Conservation (phyloP, 2,329 filamentous ascomycete genomes). For the Macrophomina phaseolina region DNA sequence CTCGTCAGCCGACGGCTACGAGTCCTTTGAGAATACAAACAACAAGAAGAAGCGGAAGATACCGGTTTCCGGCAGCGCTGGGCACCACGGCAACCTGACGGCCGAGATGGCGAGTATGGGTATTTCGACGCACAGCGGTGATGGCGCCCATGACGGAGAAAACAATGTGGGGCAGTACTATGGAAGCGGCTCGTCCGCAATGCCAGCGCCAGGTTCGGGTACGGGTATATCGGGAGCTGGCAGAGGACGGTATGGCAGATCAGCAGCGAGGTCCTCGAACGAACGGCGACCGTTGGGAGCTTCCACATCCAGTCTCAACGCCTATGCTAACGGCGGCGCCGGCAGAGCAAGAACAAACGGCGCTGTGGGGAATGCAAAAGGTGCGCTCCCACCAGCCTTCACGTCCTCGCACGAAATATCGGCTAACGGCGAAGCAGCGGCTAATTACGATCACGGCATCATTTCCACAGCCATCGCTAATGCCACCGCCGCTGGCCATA, state of each 20-base stretch:
- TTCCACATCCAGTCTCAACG: slow-evolving; percentile 51
- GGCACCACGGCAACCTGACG: slow-evolving; percentile 62
- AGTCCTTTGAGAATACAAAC: slow-evolving; percentile 97
- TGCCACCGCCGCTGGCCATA: slow-evolving; percentile 66
- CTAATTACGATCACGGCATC: slow-evolving; percentile 67
- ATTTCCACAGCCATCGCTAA: slow-evolving; percentile 93
- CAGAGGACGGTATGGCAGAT: slow-evolving; percentile 79
- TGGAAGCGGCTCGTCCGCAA: slow-evolving; percentile 59
- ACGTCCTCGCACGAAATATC: slow-evolving; percentile 37
- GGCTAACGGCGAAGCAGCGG: slow-evolving; percentile 45
- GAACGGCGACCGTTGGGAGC: slow-evolving; percentile 51
- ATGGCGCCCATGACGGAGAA: slow-evolving; percentile 52
- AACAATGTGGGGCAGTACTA: slow-evolving; percentile 59
- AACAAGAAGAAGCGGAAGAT: slow-evolving; percentile 99
- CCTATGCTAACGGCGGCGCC: slow-evolving; percentile 48
- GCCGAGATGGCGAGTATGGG: slow-evolving; percentile 70
- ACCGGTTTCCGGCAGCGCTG: slow-evolving; percentile 79
- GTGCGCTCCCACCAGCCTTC: slow-evolving; percentile 26
- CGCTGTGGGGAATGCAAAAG: slow-evolving; percentile 30
- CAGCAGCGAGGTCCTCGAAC: slow-evolving; percentile 46
- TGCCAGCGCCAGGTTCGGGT: slow-evolving; percentile 54
- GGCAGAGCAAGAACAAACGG: slow-evolving; percentile 33
- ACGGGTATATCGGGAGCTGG: slow-evolving; percentile 84
- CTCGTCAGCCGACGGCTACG: slow-evolving; percentile 85
- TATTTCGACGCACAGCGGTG: slow-evolving; percentile 56